Base-by-base conservation (phyloP, 768 basidiomycete genomes). In the Hortiboletus flavorubellus region DNA sequence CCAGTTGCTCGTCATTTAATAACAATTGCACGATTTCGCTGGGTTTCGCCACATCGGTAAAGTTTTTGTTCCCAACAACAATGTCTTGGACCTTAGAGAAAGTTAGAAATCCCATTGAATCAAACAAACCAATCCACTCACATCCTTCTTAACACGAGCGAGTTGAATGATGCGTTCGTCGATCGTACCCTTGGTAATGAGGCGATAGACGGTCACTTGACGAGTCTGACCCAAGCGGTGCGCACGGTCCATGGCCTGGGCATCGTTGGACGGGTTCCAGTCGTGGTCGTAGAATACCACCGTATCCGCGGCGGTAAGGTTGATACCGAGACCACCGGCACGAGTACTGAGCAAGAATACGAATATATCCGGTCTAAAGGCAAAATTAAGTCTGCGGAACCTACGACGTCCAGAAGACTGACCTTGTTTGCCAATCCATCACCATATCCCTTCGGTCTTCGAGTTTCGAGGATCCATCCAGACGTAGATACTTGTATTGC, bases 361-460 rank as follows among this genome's bases (percentile, higher is more conserved):
- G 59, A 98, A 95, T 12, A 95, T 98, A 64, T 98, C 95, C 8
- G 95, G 90, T 50, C 69, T 71, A 41, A 44, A 37, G 15, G 46
- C 35, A 7, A 30, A 43, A 16, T 34, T 54, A 11, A 54, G 41
- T 26, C 0, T 23, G 8, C 11, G 46, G 11, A 35, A 39, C 10
- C 26, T 31, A 30, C 18, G 23, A 15, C n/a, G 2, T 29, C 34
- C 6, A 33, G 35, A 40, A 41, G 21, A 72, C 81, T 55, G 56
- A 93, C 94, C 91, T 85, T 38, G 94, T 96, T 71, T 99, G 97
- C 96, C 96, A 99, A 67, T 95, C 93, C 62, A 93, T 93, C 29
- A 99, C 97, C 97, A 99, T 98, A 71, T 98, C 97, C 54, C 97
- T 82, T 63, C 97, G 81, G 69, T 99, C 97, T 63, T 95, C 93